These are phyloP conservation scores for Elongisporangium anandrum DNA, from an alignment of 352 stramenopile genomes.

Conservation along the genomic window DNA sequence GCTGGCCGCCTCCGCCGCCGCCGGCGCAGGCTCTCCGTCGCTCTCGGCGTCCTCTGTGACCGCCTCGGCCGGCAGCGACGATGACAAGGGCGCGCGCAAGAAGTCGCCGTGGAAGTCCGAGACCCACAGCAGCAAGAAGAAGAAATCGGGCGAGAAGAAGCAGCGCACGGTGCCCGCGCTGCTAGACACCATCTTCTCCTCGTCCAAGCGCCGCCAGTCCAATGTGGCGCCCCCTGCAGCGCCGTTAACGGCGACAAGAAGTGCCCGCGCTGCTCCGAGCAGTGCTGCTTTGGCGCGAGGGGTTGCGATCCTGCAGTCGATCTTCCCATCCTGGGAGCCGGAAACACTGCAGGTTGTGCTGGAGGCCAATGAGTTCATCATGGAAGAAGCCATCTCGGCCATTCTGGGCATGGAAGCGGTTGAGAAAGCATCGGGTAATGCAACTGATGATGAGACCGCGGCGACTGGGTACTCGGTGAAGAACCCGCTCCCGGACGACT, in stretches of 20 bases:
- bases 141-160: constrained; percentile 28
- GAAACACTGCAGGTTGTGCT: constrained; percentile 65
- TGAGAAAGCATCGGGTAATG: constrained; percentile 13
- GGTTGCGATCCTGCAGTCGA: constrained; percentile 70
- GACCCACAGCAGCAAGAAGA: constrained; percentile 7
- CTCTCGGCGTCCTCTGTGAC: neutral
- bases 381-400: constrained; percentile 78
- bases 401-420: constrained; percentile 75
- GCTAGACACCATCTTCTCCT: constrained; percentile 45
- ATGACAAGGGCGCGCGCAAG: neutral
- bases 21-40: neutral
- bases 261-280: constrained; percentile 20
- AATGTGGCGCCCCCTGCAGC: constrained; percentile 7
- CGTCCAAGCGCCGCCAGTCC: constrained; percentile 35
- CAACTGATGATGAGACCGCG: constrained; percentile 1
- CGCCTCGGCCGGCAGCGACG: neutral
- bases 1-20: neutral
- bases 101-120: constrained; percentile 19
- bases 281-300: constrained; percentile 46
- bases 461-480: constrained; percentile 41
- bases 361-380: constrained; percentile 68
- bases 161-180: constrained; percentile 11
- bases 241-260: constrained; percentile 1
- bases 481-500: constrained; percentile 73
- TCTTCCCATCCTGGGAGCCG: constrained; percentile 80